These are phyloP conservation scores for Lippia alba DNA, from an alignment of 305 asterid species.

Conservation along the genomic window DNA sequence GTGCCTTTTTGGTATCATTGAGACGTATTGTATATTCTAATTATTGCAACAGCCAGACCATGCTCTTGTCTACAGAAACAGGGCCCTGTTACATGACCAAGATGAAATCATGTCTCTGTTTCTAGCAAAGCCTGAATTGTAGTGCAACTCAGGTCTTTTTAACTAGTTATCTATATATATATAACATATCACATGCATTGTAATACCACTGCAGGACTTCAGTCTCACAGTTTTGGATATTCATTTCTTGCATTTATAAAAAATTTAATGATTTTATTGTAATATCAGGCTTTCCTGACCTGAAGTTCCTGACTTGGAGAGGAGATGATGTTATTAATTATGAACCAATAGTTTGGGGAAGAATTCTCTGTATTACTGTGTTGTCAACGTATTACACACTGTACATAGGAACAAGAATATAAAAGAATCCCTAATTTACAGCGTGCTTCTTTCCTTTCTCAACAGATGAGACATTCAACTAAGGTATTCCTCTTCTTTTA, in stretches of 20 bases:
- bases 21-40: neutral
- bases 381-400: too few relatives aligned
- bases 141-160: neutral
- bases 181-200: neutral
- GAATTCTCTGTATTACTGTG: too few relatives aligned
- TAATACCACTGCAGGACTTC: neutral
- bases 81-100: neutral
- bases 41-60: too few relatives aligned
- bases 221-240: neutral
- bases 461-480: neutral
- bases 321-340: too few relatives aligned
- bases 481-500: neutral
- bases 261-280: neutral
- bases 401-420: too few relatives aligned
- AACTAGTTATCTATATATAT: too few relatives aligned
- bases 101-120: neutral
- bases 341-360: too few relatives aligned
- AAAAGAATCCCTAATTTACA: too few relatives aligned
- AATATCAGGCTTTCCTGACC: neutral
- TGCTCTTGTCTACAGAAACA: neutral
- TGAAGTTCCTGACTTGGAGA: neutral
- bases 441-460: too few relatives aligned
- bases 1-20: neutral
- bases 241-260: neutral
- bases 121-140: neutral